Evolutionary conservation across 305 asterid species (phyloP), one percentile per base, ranked within the genome.

Genomic region (Stenogyne calaminthoides): DNA sequence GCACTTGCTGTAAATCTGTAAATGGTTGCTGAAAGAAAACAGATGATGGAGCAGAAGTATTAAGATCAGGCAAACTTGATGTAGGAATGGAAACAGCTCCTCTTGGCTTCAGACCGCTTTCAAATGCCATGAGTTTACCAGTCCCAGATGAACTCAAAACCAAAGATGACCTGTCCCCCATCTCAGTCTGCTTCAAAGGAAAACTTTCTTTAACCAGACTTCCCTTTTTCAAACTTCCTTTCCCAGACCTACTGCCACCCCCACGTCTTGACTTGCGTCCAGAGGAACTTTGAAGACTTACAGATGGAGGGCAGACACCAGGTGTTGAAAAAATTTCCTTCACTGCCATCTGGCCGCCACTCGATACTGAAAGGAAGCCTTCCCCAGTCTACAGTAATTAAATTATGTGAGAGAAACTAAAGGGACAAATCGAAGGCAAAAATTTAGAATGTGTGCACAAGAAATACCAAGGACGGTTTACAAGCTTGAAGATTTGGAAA

Each of bases 1-100:
- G 98, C 83, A 93, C 88, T 93, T 95, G 99, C 75, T 95, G 99
- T 71, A 84, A 74, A 85, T 91, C 99, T 15, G 98, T 88, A 78
- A 95, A 93, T 79, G 99, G 98, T 78, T 95, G 99, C 73, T 82
- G 96, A 79, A 88, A 91, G 73, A 84, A 81, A 62, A 77, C 74
- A 22, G 97, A 81, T 54, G 88, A 63, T 67, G 89, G 79, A 73
- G 91, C 78, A 47, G 96, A 83, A 42, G 91, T 80, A 82, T 93
- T 93, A 76, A 89, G 88, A 89, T 93, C 98, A 72, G 97, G 97
- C 77, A 93, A 76, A 77, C 83, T 80, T 65, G 95, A 86, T 54
- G 86, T 78, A 64, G 97, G 81, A 67, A 78, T 75, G 69, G 97
- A 74, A 73, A 82, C 81, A 80, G 80, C 74, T 20, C 84, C 88